phyloP scores from a whole-genome alignment of 345 rosid genomes.

The Populus deltoides region DNA sequence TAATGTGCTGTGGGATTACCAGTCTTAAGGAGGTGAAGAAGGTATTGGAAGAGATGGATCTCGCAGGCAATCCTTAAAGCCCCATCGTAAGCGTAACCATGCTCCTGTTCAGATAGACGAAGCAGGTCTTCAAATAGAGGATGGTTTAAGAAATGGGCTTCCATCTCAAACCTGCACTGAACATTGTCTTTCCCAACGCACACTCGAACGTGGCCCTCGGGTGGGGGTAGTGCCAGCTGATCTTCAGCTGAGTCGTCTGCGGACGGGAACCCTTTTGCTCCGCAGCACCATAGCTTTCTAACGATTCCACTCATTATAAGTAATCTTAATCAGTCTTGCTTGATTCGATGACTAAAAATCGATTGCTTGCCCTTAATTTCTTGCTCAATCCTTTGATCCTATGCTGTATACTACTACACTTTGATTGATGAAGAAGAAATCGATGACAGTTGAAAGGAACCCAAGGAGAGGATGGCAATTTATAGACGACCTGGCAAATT shows the following conservation, averaged over 20 bases:
- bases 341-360: neutral
- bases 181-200: constrained; percentile 37
- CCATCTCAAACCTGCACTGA: constrained; percentile 39
- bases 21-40: constrained; percentile 40
- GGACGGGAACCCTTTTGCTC: constrained; percentile 28
- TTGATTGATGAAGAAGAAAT: no score
- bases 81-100: constrained; percentile 49
- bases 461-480: no score
- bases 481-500: no score
- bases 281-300: constrained; percentile 49
- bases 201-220: constrained; percentile 45
- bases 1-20: constrained; percentile 31
- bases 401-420: no score
- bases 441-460: no score
- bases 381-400: neutral
- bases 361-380: neutral
- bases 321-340: no score
- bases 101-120: constrained; percentile 41
- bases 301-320: constrained; percentile 24
- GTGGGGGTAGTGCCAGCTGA: constrained; percentile 9
- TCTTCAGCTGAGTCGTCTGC: neutral
- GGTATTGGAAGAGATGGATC: constrained; percentile 39
- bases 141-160: constrained; percentile 48
- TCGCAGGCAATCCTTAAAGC: constrained; percentile 51
- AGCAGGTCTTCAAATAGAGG: constrained; percentile 46